phyloP scores from a whole-genome alignment of 2,329 filamentous ascomycete genomes.

The Aspergillus bombycis region DNA sequence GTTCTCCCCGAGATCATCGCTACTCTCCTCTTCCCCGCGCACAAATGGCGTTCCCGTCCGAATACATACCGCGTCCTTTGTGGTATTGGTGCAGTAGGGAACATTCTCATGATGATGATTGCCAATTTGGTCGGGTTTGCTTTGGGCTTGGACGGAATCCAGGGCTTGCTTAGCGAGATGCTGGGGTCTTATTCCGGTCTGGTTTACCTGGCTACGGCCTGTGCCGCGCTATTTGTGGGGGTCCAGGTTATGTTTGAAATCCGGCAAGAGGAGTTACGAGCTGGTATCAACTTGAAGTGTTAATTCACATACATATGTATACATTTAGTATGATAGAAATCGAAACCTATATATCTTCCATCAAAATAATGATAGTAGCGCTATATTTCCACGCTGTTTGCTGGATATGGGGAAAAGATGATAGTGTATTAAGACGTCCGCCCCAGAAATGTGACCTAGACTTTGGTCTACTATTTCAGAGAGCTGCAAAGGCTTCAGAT shows the following conservation, averaged over 20 bases:
- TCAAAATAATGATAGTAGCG: neutral
- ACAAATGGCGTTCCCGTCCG: conserved; percentile 70
- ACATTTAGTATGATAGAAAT: neutral
- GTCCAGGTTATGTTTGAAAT: conserved; percentile 97
- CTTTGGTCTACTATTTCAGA: neutral
- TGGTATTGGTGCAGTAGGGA: conserved; percentile 77
- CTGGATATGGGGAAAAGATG: neutral
- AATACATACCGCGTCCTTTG: conserved; percentile 78
- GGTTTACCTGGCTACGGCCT: conserved; percentile 72
- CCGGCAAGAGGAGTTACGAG: conserved; percentile 78
- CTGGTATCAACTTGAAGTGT: conserved; percentile 82
- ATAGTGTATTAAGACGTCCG: neutral
- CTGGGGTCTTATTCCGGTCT: conserved; percentile 76
- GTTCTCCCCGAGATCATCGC: conserved; percentile 85
- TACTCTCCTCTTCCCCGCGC: conserved; percentile 70
- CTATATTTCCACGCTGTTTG: neutral
- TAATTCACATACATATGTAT: conserved; percentile 40
- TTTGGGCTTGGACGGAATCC: conserved; percentile 83
- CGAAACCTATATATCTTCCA: neutral
- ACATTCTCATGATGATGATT: conserved; percentile 92
- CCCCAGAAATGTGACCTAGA: neutral
- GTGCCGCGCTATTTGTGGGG: conserved; percentile 76
- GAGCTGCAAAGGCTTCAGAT: neutral
- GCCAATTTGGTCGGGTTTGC: conserved; percentile 96
- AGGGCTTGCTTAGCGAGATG: conserved; percentile 74